A percentile compares a stretch with the other conserved stretches of the same genome.
Evolutionary conservation across 306 rosid genomes (phyloP).

Genomic region (Sechiopsis laciniata): DNA sequence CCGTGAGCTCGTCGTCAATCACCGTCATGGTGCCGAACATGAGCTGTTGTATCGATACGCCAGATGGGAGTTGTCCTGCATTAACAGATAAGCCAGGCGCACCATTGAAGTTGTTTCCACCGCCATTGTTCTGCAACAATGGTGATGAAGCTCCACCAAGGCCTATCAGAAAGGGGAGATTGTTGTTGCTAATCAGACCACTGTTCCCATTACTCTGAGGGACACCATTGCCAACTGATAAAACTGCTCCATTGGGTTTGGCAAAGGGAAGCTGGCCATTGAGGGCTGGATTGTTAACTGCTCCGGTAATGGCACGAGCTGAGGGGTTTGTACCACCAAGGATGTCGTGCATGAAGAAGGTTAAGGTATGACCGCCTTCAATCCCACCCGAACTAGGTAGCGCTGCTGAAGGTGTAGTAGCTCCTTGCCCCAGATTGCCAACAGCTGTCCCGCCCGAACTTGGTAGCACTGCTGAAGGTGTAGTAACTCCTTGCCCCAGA

Average conservation of each 20-base stretch:
- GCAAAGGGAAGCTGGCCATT: constrained; percentile 78
- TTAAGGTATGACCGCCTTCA: constrained; percentile 20
- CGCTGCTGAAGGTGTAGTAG: constrained; percentile 13
- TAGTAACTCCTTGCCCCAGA: not conserved
- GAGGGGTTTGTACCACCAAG: constrained; percentile 76
- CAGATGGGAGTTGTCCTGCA: constrained; percentile 35
- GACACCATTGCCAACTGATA: constrained; percentile 48
- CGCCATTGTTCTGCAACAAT: constrained; percentile 43
- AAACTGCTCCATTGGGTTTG: constrained; percentile 75
- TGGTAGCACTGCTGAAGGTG: constrained; percentile 19
- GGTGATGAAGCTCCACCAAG: constrained; percentile 48
- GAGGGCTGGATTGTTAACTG: constrained; percentile 62
- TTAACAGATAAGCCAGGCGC: constrained; percentile 24
- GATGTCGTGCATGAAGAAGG: constrained; percentile 77
- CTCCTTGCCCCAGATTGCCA: constrained; percentile 3
- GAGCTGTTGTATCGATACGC: constrained; percentile 52
- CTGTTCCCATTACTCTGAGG: constrained; percentile 62
- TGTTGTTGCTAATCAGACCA: constrained; percentile 66
- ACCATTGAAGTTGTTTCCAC: constrained; percentile 34
- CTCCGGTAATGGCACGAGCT: constrained; percentile 62
- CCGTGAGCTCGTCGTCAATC: constrained; percentile 72
- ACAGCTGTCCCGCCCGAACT: not conserved
- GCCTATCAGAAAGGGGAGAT: constrained; percentile 81
- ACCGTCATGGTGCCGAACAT: constrained; percentile 77
- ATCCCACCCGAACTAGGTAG: constrained; percentile 3